Evolutionary conservation across 2,329 filamentous ascomycete genomes (phyloP), one percentile per base, ranked within the genome.

Genomic region (Fusarium nygamai): DNA sequence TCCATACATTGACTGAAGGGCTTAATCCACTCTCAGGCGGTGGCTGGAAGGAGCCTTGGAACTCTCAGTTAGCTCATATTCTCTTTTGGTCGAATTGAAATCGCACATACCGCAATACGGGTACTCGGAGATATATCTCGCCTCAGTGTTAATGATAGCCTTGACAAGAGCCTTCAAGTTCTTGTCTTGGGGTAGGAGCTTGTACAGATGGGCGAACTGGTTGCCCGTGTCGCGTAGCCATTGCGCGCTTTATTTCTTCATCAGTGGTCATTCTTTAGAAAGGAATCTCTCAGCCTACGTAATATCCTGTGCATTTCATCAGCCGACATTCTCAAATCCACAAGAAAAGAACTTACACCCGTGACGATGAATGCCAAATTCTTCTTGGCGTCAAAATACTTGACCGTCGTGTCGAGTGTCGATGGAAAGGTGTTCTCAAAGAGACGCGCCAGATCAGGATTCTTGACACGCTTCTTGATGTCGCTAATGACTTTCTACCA

Each of bases 381-480:
- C 3, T 61, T 46, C n/a, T 31, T 29, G 0, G 64, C 27, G 4
- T 72, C 69, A 5, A 72, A 72, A 12, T 72, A 72, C 27, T 72
- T 72, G 12, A 72, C 69, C 1, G 69, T 72, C 11, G 69, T 72
- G 6, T 72, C 69, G 3, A 72, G 64, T 0, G 69, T 72, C 1
- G 69, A 72, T 1, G 69, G 69, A 3, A 72, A 72, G 0, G 69
- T n/a, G 6, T 72, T 72, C n/a, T 72, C 69, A 14, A 72, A 72
- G 2, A 72, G 54, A 36, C 69, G 69, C 9, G 58, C 69, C 5
- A 72, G 47, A 12, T 72, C 69, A 0, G 69, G 68, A 6, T 72
- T 67, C 3, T 69, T 72, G 31, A 50, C 60, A 3, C 69, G 69
- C 14, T 68, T 41, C 17, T 72, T 72, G 16, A 72, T 69, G 4